These are phyloP conservation scores for Pestalotiopsis sp. DNA, from an alignment of 2,329 filamentous ascomycete species.

Conservation along the genomic window DNA sequence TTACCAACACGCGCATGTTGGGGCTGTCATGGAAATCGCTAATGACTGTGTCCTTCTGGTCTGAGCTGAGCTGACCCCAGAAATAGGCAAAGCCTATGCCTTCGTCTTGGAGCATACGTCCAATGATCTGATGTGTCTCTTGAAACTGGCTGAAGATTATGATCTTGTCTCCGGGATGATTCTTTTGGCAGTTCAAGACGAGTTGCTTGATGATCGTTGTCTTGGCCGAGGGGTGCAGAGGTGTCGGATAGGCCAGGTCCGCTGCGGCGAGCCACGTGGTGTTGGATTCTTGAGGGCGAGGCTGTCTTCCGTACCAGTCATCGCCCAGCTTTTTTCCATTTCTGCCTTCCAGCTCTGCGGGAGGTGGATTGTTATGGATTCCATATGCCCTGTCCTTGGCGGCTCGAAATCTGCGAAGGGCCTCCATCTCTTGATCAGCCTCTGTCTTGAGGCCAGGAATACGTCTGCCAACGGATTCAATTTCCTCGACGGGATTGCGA, in stretches of 20 bases:
- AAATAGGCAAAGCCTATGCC: conserved; percentile 38
- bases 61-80: conserved; percentile 11
- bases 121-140: conserved; percentile 26
- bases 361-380: neutral
- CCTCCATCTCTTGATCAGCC: neutral
- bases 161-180: conserved; percentile 13
- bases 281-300: neutral
- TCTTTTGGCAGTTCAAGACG: neutral
- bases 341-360: neutral
- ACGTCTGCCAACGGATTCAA: neutral
- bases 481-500: neutral
- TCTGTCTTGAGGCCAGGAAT: neutral
- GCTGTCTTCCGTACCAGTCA: conserved; percentile 1
- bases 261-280: neutral
- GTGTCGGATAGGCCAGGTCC: neutral
- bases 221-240: neutral
- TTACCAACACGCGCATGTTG: too few relatives aligned
- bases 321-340: conserved; percentile 1
- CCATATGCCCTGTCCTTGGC: neutral
- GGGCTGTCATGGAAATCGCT: too few relatives aligned
- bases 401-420: neutral
- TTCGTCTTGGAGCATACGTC: conserved; percentile 32
- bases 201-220: neutral
- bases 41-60: too few relatives aligned
- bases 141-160: conserved; percentile 7